These are phyloP conservation scores for Francoa sonchifolia DNA, from an alignment of 441 rosid genomes.

Conservation along the genomic window DNA sequence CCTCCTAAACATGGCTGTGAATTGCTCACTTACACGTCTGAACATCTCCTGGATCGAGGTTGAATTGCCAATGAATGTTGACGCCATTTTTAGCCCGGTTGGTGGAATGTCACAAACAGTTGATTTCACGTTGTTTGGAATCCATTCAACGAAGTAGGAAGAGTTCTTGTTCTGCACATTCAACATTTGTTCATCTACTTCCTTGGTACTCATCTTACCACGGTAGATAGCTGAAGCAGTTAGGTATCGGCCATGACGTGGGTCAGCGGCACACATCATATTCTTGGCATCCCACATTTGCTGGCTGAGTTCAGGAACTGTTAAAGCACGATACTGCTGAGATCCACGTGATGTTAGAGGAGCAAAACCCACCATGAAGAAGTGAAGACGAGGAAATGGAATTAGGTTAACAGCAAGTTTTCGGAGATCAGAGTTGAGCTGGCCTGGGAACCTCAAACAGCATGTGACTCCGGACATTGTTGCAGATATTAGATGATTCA, in stretches of 20 bases:
- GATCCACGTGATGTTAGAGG: constrained; percentile 81
- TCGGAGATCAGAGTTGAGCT: constrained; percentile 64
- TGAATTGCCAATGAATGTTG: constrained; percentile 72
- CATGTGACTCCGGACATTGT: constrained; percentile 89
- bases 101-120: constrained; percentile 77
- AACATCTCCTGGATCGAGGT: constrained; percentile 77
- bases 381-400: constrained; percentile 79
- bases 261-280: too few relatives aligned
- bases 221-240: too few relatives aligned
- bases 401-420: constrained; percentile 71
- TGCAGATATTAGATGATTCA: constrained; percentile 74
- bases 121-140: constrained; percentile 69
- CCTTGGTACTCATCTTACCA: too few relatives aligned
- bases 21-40: constrained; percentile 71
- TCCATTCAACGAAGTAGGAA: constrained; percentile 77
- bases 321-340: constrained; percentile 55
- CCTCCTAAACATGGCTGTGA: constrained; percentile 73
- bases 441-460: constrained; percentile 75
- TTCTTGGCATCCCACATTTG: too few relatives aligned
- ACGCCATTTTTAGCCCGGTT: constrained; percentile 66
- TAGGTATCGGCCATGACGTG: too few relatives aligned
- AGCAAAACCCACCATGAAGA: constrained; percentile 78
- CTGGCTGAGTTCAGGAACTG: too few relatives aligned
- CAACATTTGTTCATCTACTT: constrained; percentile 78
- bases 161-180: constrained; percentile 80